Conservation (phyloP, 1,139 yeast species). For the Geotrichum aggregatum region DNA sequence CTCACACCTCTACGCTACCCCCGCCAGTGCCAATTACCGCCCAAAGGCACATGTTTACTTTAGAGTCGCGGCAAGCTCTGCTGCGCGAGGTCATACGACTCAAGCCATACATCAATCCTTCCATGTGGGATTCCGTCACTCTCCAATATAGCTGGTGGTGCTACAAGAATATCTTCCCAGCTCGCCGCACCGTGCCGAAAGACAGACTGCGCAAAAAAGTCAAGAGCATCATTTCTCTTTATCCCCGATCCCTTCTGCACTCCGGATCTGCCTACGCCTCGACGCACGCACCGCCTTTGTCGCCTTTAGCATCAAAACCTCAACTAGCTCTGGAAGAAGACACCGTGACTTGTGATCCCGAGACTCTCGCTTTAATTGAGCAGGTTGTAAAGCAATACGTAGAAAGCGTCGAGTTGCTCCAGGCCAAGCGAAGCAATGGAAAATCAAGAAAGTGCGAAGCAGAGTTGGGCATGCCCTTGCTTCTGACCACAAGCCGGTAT, state of each 20-base stretch:
- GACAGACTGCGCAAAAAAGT: constrained; percentile 21
- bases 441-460: constrained; percentile 1
- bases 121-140: constrained; percentile 22
- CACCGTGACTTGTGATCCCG: constrained; percentile 14
- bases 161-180: constrained; percentile 17
- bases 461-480: neutral
- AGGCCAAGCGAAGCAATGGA: constrained; percentile 3
- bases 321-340: constrained; percentile 4
- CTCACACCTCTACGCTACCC: too few species aligned
- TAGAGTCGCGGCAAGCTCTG: constrained; percentile 17
- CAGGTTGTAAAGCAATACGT: constrained; percentile 18
- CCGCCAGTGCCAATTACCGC: constrained; percentile 21
- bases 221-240: constrained; percentile 17
- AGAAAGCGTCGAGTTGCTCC: constrained; percentile 10
- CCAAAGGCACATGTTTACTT: constrained; percentile 20
- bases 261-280: neutral
- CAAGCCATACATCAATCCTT: constrained; percentile 18
- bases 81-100: constrained; percentile 18
- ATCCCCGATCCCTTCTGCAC: neutral
- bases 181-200: constrained; percentile 21
- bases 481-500: neutral
- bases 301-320: neutral
- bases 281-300: neutral
- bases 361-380: constrained; percentile 18
- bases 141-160: constrained; percentile 23